These are phyloP conservation scores for Zygoascus biomembranicola DNA, from an alignment of 805 yeast species.

Conservation along the genomic window DNA sequence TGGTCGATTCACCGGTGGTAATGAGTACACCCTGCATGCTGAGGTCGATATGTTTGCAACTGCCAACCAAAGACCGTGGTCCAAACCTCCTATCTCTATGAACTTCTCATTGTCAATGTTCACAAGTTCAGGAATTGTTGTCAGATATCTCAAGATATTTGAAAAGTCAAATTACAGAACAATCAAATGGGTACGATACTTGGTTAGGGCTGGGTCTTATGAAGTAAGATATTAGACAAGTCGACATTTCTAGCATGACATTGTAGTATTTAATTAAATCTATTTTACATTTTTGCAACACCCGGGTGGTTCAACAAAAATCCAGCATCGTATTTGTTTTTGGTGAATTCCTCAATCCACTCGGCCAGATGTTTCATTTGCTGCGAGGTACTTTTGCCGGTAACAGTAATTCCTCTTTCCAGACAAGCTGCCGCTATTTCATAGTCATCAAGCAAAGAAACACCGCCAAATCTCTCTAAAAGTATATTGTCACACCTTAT, in stretches of 20 bases:
- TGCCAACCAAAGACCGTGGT: slow-evolving; percentile 38
- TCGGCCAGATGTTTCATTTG: slow-evolving; percentile 9
- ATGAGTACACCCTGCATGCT: slow-evolving; percentile 53
- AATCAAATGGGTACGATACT: slow-evolving; percentile 82
- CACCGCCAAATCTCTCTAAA: slow-evolving; percentile 35
- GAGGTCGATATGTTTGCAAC: slow-evolving; percentile 37
- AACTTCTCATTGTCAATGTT: slow-evolving; percentile 65
- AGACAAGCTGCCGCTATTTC: slow-evolving; percentile 45
- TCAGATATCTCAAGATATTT: slow-evolving; percentile 58
- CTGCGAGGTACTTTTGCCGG: slow-evolving; percentile 1
- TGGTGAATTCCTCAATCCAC: slow-evolving; percentile 17
- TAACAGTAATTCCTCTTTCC: slow-evolving; percentile 37
- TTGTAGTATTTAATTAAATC: background rate
- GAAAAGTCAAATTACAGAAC: slow-evolving; percentile 57
- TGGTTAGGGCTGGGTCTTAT: slow-evolving; percentile 68
- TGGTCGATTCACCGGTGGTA: slow-evolving; percentile 56
- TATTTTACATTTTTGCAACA: background rate
- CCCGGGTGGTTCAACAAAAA: slow-evolving; percentile 2
- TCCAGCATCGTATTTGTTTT: slow-evolving; percentile 18
- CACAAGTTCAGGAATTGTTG: slow-evolving; percentile 67
- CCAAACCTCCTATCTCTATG: slow-evolving; percentile 67
- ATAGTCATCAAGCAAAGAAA: slow-evolving; percentile 37
- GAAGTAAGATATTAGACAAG: slow-evolving; percentile 56
- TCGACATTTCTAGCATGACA: background rate
- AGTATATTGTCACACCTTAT: slow-evolving; percentile 45